These are phyloP conservation scores for Aspergillus aculeatus DNA, from an alignment of 2,329 filamentous ascomycete genomes.

Conservation along the genomic window DNA sequence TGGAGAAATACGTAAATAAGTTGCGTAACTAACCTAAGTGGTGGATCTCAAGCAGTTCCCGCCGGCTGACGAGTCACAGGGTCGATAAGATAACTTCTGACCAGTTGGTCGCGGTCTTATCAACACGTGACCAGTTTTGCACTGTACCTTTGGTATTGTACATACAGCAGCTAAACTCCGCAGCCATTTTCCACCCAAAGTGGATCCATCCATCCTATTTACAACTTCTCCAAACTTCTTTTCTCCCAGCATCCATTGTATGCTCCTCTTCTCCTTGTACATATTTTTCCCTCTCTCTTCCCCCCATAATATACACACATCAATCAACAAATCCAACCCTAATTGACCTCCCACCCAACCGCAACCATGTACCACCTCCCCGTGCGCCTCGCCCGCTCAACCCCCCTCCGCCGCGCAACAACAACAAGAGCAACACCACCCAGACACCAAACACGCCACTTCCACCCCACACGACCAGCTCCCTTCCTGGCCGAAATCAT, in stretches of 20 bases:
- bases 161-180: too few species aligned
- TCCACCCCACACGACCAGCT: constrained; percentile 50
- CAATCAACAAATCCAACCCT: background rate
- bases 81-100: background rate
- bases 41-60: background rate
- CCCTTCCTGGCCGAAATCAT: constrained; percentile 46
- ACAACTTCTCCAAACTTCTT: too few species aligned
- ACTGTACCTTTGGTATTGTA: too few species aligned
- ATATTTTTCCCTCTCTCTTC: too few species aligned
- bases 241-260: too few species aligned
- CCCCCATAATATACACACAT: background rate
- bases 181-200: too few species aligned
- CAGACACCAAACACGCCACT: constrained; percentile 40
- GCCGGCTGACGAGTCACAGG: background rate
- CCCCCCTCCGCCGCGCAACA: background rate
- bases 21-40: background rate
- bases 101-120: background rate
- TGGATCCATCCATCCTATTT: too few species aligned
- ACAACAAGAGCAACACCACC: constrained; percentile 5
- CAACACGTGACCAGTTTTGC: background rate
- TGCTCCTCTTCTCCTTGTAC: too few species aligned
- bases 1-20: constrained; percentile 1
- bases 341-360: background rate
- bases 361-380: background rate
- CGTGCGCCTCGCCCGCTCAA: background rate